These are phyloP conservation scores for Blastobotrys ciferrii DNA, from an alignment of 1,139 yeast genomes.

Conservation along the genomic window DNA sequence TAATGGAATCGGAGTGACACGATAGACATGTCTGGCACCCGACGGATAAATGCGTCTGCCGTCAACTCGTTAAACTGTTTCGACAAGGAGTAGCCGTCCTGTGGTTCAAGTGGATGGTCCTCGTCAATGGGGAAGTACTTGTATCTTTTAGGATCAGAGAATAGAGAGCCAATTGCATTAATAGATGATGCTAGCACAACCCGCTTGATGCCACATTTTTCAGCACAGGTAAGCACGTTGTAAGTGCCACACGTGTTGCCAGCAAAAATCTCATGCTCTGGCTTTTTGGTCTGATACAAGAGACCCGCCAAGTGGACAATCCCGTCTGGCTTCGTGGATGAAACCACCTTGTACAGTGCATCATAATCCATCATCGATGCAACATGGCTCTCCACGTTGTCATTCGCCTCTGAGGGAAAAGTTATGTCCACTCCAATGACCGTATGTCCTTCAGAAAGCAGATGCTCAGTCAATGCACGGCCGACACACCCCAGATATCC, in stretches of 20 bases:
- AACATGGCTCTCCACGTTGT: neutral
- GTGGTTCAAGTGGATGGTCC: conserved; percentile 23
- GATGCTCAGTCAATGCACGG: neutral
- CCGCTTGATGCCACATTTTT: conserved; percentile 24
- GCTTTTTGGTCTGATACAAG: conserved; percentile 5
- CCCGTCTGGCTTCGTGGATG: neutral
- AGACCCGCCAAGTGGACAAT: neutral
- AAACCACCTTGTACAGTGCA: neutral
- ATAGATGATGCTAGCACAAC: conserved; percentile 26
- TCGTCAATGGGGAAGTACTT: conserved; percentile 24
- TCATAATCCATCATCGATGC: neutral
- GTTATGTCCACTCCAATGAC: conserved; percentile 1
- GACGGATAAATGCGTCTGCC: conserved; percentile 23
- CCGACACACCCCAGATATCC: conserved; percentile 2
- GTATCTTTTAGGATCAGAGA: conserved; percentile 17
- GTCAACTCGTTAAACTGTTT: conserved; percentile 23
- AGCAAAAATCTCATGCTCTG: conserved; percentile 23
- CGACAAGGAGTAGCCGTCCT: conserved; percentile 26
- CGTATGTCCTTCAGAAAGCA: neutral
- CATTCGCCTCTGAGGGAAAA: neutral
- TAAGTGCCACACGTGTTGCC: conserved; percentile 22
- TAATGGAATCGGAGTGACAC: conserved; percentile 1
- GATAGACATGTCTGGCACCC: conserved; percentile 8
- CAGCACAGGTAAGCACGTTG: conserved; percentile 26
- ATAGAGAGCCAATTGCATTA: conserved; percentile 25